These are phyloP conservation scores for Trichoderma sp. DNA, from an alignment of 2,329 filamentous ascomycete species.

Conservation along the genomic window DNA sequence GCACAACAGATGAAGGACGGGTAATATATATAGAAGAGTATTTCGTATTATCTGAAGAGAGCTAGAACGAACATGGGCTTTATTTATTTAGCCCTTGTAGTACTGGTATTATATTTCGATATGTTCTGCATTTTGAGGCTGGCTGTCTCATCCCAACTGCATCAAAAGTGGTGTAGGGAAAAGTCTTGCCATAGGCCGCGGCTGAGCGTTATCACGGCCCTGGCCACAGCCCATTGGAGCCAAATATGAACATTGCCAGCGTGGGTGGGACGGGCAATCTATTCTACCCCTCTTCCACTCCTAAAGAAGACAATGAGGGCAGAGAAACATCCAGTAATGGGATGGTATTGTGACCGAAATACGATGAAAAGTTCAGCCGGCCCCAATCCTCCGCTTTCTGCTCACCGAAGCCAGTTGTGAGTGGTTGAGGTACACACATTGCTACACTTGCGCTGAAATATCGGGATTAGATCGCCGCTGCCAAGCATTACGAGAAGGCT, in stretches of 20 bases:
- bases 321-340: not conserved
- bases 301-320: not conserved
- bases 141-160: not conserved
- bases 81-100: not conserved
- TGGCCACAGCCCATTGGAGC: not conserved
- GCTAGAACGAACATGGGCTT: not conserved
- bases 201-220: not conserved
- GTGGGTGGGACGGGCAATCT: not conserved
- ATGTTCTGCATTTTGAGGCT: not conserved
- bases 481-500: not conserved
- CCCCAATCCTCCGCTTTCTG: not conserved
- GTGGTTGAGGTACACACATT: not conserved
- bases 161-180: not conserved
- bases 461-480: not conserved
- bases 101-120: not conserved
- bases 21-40: not conserved
- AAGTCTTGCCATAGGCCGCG: not conserved
- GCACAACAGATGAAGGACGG: not conserved
- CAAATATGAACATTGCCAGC: not conserved
- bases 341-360: not conserved
- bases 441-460: not conserved
- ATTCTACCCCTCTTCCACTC: not conserved
- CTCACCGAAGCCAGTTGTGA: not conserved
- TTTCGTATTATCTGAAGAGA: not conserved
- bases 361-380: not conserved